Percentiles rank a stretch among this genome's conserved stretches.
These are phyloP conservation scores for Pythium brassicae DNA, from an alignment of 352 stramenopile genomes.

Conservation along the genomic window DNA sequence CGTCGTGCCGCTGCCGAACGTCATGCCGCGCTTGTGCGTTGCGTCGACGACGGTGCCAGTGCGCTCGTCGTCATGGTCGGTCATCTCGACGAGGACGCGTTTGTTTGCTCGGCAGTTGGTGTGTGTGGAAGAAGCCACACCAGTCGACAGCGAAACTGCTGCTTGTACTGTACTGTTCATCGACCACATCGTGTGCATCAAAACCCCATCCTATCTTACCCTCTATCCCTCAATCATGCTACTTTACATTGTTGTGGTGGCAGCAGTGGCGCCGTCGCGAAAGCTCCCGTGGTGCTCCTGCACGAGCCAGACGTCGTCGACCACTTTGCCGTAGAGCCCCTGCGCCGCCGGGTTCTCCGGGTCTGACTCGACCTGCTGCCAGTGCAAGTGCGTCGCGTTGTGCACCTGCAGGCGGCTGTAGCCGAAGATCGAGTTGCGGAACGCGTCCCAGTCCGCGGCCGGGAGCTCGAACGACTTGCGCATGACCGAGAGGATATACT, in stretches of 20 bases:
- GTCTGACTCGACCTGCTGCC: constrained; percentile 84
- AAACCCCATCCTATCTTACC: neutral
- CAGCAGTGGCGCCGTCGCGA: neutral
- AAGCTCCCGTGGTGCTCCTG: constrained; percentile 89
- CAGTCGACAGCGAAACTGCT: too few relatives aligned
- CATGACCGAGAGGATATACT: constrained; percentile 78
- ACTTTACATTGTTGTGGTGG: neutral
- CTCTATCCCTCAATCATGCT: neutral
- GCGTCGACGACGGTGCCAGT: too few relatives aligned
- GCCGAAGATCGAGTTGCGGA: constrained; percentile 86
- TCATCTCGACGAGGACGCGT: too few relatives aligned
- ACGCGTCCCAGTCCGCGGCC: constrained; percentile 62
- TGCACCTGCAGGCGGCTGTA: constrained; percentile 80
- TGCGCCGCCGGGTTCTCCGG: constrained; percentile 69
- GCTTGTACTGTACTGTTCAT: too few relatives aligned
- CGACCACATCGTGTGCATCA: too few relatives aligned
- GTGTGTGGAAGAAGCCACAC: too few relatives aligned
- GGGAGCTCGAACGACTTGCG: constrained; percentile 73
- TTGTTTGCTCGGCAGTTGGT: too few relatives aligned
- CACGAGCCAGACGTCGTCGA: constrained; percentile 89
- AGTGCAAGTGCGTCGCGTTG: constrained; percentile 88
- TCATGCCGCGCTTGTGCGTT: constrained; percentile 27
- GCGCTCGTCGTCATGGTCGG: neutral
- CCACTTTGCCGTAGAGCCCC: constrained; percentile 71
- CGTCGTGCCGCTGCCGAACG: constrained; percentile 7